Evolutionary conservation across 1,284 basidiomycete genomes (phyloP), one percentile per base, ranked within the genome.

Genomic region (Ustilago cynodontis): DNA sequence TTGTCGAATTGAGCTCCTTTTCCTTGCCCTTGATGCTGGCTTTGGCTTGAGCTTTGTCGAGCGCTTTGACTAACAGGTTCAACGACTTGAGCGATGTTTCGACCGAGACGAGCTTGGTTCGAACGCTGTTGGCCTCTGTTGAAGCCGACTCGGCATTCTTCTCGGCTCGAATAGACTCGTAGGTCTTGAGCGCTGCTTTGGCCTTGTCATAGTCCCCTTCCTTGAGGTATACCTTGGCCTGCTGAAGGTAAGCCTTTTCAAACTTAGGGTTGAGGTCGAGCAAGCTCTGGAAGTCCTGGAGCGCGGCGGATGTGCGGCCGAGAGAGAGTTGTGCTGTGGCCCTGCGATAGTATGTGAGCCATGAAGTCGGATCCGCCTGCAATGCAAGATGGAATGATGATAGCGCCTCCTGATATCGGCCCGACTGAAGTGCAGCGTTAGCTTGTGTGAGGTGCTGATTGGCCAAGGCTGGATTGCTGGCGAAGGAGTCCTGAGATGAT

Each of bases 291-390:
- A 85, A 71, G 47, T 84, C 83, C 11, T 77, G 66, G 5, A 84
- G 69, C 2, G 84, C 84, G 1, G 82, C 76, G 1, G 67, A 65
- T 11, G 82, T 81, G 28, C 84, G 73, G 11, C 83, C 84, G 28
- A 85, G 74, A 18, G 83, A 82, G 41, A 85, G 82, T 49, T 78
- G 76, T 20, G 84, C 84, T 11, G 84, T 86, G 4, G 83, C 79
- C 24, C 84, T 72, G 6, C 83, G 72, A 65, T 82, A 86, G 78
- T 85, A 84, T 24, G 80, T 75, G 26, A 85, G 78, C 61, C 77
- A 84, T n/a, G 77, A 62, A 13, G 58, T 50, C 1, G 82, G 81
- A 61, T 84, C 81, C 18, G 71, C 69, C 51, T 67, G 69, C 28
- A 84, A 63, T 1, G 82, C 82, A 6, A 63, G 51, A 49, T 84